A percentile compares a stretch with the other conserved stretches of the same genome.
Conservation (phyloP, 2,329 filamentous ascomycete species). For the Penicillium expansum region DNA sequence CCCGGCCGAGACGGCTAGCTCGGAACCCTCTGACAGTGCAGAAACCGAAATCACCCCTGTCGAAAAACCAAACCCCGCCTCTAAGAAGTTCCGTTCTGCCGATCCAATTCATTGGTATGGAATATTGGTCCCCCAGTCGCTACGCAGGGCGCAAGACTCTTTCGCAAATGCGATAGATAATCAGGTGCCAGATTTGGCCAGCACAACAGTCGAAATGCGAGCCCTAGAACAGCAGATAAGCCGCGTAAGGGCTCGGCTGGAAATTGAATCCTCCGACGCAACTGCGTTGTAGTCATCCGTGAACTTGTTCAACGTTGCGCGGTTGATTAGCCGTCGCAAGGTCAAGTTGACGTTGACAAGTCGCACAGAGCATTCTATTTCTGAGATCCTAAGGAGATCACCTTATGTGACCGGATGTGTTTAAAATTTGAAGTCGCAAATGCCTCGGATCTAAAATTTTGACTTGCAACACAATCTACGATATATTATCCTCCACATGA, state of each 20-base stretch:
- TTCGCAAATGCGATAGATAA: constrained; percentile 43
- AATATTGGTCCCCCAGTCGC: constrained; percentile 45
- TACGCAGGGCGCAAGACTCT: constrained; percentile 45
- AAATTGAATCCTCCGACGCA: background rate
- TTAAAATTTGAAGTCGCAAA: background rate
- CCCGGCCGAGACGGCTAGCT: background rate
- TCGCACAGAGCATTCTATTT: background rate
- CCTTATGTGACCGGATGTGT: background rate
- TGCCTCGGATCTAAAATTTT: background rate
- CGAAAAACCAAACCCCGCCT: background rate
- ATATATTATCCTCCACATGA: background rate
- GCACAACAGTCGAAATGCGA: constrained; percentile 41
- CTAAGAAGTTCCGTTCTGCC: constrained; percentile 26
- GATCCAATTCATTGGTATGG: constrained; percentile 52
- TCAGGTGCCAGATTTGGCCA: constrained; percentile 38
- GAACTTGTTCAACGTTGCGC: background rate
- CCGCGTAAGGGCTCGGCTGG: constrained; percentile 28
- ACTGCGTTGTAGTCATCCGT: background rate
- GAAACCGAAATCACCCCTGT: constrained; percentile 1
- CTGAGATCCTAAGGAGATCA: background rate
- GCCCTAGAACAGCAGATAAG: constrained; percentile 40
- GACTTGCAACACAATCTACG: too few relatives aligned
- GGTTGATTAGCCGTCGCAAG: background rate
- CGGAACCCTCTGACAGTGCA: constrained; percentile 2
- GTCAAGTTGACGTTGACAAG: background rate